Evolutionary conservation across 495 filamentous ascomycete species (phyloP).

Genomic region (Aspergillus bertholletiae): DNA sequence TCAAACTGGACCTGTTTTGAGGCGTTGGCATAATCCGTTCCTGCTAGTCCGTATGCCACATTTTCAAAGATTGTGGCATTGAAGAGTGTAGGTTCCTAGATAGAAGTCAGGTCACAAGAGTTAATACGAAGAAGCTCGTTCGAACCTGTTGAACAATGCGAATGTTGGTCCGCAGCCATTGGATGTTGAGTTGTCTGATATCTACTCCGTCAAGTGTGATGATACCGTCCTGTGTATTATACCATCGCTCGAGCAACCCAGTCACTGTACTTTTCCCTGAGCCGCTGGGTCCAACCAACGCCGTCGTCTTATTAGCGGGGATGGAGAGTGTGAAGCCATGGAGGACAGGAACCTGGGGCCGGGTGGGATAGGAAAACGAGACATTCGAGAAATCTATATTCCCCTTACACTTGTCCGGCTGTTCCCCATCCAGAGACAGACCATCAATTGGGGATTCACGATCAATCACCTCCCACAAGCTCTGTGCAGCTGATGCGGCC

Average conservation of each 20-base stretch:
- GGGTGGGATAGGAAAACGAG: constrained; percentile 55
- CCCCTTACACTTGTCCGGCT: constrained; percentile 15
- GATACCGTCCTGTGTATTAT: constrained; percentile 22
- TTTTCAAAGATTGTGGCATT: constrained; percentile 62
- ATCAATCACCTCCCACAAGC: constrained; percentile 41
- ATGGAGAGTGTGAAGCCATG: constrained; percentile 34
- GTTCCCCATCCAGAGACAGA: constrained; percentile 27
- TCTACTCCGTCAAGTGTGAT: constrained; percentile 47
- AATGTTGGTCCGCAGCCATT: constrained; percentile 46
- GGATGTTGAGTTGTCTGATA: constrained; percentile 47
- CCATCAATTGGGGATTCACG: constrained; percentile 33
- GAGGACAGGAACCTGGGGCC: constrained; percentile 35
- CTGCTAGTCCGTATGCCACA: constrained; percentile 47
- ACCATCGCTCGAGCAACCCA: constrained; percentile 57
- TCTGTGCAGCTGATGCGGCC: constrained; percentile 37
- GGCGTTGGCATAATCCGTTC: background rate
- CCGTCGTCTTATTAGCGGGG: constrained; percentile 42
- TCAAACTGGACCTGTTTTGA: constrained; percentile 15
- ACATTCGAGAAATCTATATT: constrained; percentile 54
- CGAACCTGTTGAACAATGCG: constrained; percentile 44
- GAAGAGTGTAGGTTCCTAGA: constrained; percentile 59
- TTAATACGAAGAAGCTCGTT: too few species aligned
- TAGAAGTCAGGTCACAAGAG: too few species aligned
- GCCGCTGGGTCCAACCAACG: constrained; percentile 52
- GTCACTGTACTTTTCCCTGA: constrained; percentile 61